A percentile compares a stretch with the other conserved stretches of the same genome.
Conservation (phyloP, 202 grass and related monocot genomes). For the Eragrostis tef region DNA sequence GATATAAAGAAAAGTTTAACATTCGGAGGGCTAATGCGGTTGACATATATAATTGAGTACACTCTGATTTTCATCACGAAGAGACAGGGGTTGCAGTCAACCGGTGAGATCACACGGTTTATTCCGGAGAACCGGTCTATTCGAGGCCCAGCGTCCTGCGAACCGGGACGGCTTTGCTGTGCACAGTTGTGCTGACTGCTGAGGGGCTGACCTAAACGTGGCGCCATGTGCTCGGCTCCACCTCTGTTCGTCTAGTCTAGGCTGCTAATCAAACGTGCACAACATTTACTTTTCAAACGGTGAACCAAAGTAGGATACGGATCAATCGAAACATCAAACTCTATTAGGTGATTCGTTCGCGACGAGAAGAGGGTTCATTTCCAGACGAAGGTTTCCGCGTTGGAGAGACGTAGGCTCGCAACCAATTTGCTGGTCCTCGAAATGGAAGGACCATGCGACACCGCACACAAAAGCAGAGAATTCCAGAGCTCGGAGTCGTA, state of each 20-base stretch:
- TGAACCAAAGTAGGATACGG: background rate
- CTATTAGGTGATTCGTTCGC: background rate
- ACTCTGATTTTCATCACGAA: too few relatives aligned
- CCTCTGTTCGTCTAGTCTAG: background rate
- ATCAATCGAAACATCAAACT: background rate
- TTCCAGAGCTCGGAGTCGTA: background rate
- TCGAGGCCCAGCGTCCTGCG: too few relatives aligned
- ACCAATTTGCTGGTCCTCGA: background rate
- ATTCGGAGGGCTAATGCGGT: background rate
- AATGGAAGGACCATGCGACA: background rate
- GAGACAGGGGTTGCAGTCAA: too few relatives aligned
- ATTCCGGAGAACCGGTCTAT: too few relatives aligned
- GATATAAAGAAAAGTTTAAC: background rate
- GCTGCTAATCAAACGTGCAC: background rate
- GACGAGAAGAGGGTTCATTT: background rate
- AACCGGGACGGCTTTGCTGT: background rate
- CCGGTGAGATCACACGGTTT: too few relatives aligned
- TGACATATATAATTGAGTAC: too few relatives aligned
- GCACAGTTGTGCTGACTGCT: background rate
- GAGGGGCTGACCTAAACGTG: conserved; percentile 32
- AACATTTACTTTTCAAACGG: background rate
- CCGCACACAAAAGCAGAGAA: background rate
- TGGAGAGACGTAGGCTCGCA: background rate
- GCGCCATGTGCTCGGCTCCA: conserved; percentile 37
- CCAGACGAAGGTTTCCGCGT: background rate